Evolutionary conservation across 257 asterid species (phyloP).

Genomic region (Solanum bulbocastanum): DNA sequence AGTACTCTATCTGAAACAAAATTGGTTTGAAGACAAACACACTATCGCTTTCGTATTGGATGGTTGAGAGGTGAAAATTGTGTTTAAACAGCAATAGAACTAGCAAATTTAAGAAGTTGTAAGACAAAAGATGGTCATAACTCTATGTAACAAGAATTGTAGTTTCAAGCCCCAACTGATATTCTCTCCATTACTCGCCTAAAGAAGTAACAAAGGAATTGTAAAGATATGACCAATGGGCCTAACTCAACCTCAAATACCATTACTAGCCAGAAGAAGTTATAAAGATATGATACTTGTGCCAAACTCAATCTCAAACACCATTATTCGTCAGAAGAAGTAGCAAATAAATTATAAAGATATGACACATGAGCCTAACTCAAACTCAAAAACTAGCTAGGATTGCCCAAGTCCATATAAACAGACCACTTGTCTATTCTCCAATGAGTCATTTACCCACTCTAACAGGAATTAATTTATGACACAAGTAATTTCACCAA

Average conservation of each 20-base stretch:
- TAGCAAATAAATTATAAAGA: neutral
- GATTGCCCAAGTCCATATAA: too few relatives aligned
- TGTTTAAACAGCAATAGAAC: neutral
- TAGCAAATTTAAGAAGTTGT: neutral
- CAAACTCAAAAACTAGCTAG: too few relatives aligned
- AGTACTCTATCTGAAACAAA: neutral
- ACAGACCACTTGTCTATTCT: too few relatives aligned
- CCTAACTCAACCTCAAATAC: too few relatives aligned
- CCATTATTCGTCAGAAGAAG: neutral
- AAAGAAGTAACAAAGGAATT: too few relatives aligned
- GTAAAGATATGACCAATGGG: too few relatives aligned
- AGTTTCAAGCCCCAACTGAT: slow-evolving; percentile 94
- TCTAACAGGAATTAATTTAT: neutral
- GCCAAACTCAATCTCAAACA: neutral
- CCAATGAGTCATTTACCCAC: too few relatives aligned
- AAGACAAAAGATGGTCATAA: neutral
- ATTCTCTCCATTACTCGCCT: too few relatives aligned
- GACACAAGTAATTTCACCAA: slow-evolving; percentile 30
- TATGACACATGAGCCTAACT: too few relatives aligned
- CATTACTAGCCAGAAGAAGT: neutral
- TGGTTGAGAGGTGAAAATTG: neutral
- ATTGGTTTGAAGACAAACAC: neutral
- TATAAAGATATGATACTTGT: too few relatives aligned
- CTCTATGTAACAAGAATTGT: slow-evolving; percentile 64
- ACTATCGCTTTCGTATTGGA: neutral